Percentiles rank a stretch among this genome's conserved stretches.
These are phyloP conservation scores for Fusarium metavorans DNA, from an alignment of 2,329 filamentous ascomycete species.

Conservation along the genomic window DNA sequence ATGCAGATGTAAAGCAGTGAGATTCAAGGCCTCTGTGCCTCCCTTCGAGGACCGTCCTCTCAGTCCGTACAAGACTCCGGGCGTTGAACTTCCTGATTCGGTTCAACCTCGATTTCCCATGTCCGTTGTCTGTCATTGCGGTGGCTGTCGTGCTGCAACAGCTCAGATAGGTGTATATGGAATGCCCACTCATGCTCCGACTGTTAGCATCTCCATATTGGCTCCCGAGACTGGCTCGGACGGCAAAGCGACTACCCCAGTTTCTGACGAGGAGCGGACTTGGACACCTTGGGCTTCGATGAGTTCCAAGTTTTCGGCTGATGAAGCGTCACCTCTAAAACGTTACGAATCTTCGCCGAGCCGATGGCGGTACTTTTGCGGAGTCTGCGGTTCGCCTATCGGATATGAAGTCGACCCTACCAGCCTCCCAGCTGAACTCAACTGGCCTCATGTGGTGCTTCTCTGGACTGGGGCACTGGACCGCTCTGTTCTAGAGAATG, in stretches of 20 bases:
- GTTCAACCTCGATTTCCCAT: background rate
- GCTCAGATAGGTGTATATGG: background rate
- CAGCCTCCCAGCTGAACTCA: background rate
- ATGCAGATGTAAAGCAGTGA: background rate
- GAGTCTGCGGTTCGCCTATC: background rate
- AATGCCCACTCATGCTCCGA: background rate
- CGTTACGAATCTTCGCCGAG: background rate
- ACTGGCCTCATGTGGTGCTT: slow-evolving; percentile 3
- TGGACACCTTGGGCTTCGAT: background rate
- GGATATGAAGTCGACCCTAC: slow-evolving; percentile 1
- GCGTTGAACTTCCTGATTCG: background rate
- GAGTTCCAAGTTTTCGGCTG: background rate
- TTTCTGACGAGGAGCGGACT: background rate
- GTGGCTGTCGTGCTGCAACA: background rate
- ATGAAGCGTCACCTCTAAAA: background rate
- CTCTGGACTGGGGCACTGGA: background rate
- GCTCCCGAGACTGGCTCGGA: background rate
- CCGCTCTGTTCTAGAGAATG: background rate
- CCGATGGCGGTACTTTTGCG: background rate
- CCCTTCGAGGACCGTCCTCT: background rate
- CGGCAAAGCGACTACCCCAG: background rate
- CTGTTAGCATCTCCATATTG: background rate
- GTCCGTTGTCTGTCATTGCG: background rate
- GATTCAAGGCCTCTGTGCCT: background rate
- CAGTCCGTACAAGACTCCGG: slow-evolving; percentile 1